Conservation (phyloP, 768 basidiomycete genomes). For the Leccinum pellstonianum region DNA sequence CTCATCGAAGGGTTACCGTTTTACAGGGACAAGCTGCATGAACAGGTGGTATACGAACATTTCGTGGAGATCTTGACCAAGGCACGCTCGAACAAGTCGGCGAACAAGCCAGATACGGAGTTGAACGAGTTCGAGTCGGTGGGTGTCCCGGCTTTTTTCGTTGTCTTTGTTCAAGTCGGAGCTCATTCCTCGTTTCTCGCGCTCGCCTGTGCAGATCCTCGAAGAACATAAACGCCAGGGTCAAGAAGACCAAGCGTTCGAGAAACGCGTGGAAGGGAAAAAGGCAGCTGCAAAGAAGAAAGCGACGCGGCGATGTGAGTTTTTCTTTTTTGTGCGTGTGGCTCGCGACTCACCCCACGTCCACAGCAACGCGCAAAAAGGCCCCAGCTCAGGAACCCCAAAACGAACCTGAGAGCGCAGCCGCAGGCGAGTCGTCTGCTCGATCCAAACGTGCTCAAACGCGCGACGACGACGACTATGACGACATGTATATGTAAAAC, state of each 20-base stretch:
- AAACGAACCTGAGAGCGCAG: conserved; percentile 4
- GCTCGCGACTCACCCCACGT: neutral
- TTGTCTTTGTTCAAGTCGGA: neutral
- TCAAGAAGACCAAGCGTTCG: conserved; percentile 86
- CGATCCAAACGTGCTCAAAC: conserved; percentile 6
- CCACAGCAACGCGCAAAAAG: conserved; percentile 34
- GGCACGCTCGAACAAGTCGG: conserved; percentile 86
- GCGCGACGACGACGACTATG: conserved; percentile 20
- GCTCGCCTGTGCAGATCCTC: conserved; percentile 56
- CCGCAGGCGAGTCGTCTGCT: neutral
- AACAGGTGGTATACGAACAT: conserved; percentile 71
- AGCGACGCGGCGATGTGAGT: conserved; percentile 51
- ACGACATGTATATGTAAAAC: conserved; percentile 27
- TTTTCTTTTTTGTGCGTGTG: neutral
- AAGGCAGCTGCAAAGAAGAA: conserved; percentile 77
- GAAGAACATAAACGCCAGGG: conserved; percentile 83
- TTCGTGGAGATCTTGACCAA: conserved; percentile 93
- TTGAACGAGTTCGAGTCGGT: conserved; percentile 93
- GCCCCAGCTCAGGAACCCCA: conserved; percentile 18
- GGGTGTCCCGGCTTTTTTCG: conserved; percentile 11
- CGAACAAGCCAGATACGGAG: conserved; percentile 90
- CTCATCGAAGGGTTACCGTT: conserved; percentile 88
- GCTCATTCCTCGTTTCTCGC: neutral
- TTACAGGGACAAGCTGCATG: conserved; percentile 96
- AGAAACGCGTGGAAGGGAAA: conserved; percentile 82